A percentile compares a stretch with the other conserved stretches of the same genome.
Evolutionary conservation across 495 filamentous ascomycete genomes (phyloP).

Genomic region (Massariosphaeria phaeospora): DNA sequence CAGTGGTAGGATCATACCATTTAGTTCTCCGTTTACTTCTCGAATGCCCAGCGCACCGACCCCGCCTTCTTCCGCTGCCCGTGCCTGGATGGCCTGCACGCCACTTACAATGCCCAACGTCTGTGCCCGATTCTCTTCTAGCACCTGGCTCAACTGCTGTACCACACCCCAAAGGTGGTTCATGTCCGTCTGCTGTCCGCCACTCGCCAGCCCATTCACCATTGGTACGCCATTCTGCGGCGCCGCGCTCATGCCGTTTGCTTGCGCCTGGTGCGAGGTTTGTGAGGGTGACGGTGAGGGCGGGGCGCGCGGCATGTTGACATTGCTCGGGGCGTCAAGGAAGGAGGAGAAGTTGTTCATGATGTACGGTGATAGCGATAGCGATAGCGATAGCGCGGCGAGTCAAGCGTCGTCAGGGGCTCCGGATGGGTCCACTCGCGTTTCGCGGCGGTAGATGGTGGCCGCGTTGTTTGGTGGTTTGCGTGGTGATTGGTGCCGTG

Average conservation of each 20-base stretch:
- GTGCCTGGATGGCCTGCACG: slow-evolving; percentile 56
- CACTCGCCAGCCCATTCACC: slow-evolving; percentile 39
- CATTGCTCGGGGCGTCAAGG: slow-evolving; percentile 22
- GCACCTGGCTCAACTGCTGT: slow-evolving; percentile 68
- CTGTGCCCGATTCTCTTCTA: slow-evolving; percentile 71
- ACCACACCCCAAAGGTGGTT: slow-evolving; percentile 81
- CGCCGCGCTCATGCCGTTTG: slow-evolving; percentile 18
- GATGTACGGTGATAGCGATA: background rate
- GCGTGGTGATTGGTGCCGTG: slow-evolving; percentile 9
- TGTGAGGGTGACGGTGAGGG: slow-evolving; percentile 27
- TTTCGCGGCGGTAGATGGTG: background rate
- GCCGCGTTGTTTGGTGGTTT: slow-evolving; percentile 14
- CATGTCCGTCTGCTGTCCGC: slow-evolving; percentile 81
- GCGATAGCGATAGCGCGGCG: background rate
- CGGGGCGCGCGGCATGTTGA: slow-evolving; percentile 26
- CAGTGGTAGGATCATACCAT: slow-evolving; percentile 20
- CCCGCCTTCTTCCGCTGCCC: slow-evolving; percentile 31
- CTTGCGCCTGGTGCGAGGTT: slow-evolving; percentile 1
- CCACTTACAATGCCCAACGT: slow-evolving; percentile 69
- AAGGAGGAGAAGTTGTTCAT: slow-evolving; percentile 34
- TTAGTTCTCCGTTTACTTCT: slow-evolving; percentile 28
- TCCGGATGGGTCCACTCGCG: background rate
- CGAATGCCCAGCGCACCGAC: background rate
- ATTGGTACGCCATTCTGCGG: slow-evolving; percentile 24
- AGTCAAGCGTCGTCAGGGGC: background rate